Percentiles rank a stretch among this genome's conserved stretches.
phyloP scores from a whole-genome alignment of 148 eudicot genomes.

The Rhododendron griersonianum region DNA sequence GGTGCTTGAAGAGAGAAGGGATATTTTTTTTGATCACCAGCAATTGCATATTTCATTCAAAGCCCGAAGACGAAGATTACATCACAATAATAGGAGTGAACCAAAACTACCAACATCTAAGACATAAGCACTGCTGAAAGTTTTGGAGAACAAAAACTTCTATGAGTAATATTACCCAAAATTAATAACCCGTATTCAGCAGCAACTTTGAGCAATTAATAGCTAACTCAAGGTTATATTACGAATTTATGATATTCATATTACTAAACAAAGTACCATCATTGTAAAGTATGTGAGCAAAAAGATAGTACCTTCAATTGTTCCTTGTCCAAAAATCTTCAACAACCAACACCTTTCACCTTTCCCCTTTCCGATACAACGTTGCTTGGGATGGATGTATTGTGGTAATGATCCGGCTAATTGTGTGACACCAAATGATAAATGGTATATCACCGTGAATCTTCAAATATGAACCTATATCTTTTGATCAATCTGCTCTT shows the following conservation, averaged over 20 bases:
- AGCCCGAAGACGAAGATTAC: no score
- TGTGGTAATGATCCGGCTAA: slow-evolving; percentile 11
- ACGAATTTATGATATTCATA: neutral
- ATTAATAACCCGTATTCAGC: slow-evolving; percentile 2
- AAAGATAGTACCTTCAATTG: neutral
- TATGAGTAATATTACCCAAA: neutral
- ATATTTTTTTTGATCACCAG: no score
- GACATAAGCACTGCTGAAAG: neutral
- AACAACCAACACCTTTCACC: neutral
- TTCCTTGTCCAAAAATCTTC: neutral
- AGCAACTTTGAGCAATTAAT: neutral
- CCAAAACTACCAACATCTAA: no score
- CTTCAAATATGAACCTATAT: slow-evolving; percentile 2
- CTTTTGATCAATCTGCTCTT: slow-evolving; percentile 17
- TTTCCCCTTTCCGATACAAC: neutral
- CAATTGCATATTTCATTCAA: no score
- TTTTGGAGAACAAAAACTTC: neutral
- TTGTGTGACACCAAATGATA: slow-evolving; percentile 6
- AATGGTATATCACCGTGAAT: neutral
- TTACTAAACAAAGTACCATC: neutral
- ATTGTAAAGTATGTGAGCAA: neutral
- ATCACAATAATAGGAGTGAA: no score
- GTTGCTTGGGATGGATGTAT: neutral
- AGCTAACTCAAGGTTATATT: neutral
- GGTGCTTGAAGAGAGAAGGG: neutral